Evolutionary conservation across 169 alveolate genomes (phyloP).

Genomic region (Cryptosporidium sp.): DNA sequence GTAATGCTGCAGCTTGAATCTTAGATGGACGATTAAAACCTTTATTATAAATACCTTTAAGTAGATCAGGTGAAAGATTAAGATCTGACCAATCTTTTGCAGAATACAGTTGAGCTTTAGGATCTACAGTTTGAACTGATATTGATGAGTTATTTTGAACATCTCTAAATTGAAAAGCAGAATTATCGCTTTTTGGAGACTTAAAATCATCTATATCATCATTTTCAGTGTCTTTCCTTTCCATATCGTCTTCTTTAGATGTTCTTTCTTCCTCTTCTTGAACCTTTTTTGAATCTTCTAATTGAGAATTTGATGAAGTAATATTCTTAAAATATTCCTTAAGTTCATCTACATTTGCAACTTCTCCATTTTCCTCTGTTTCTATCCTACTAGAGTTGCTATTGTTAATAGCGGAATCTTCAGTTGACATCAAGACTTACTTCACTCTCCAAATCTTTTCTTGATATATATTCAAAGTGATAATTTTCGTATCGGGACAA

Average conservation of each 20-base stretch:
- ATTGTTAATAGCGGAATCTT: conserved; percentile 4
- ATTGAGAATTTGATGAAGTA: background rate
- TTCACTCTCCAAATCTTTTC: background rate
- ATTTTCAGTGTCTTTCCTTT: conserved; percentile 54
- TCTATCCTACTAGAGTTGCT: background rate
- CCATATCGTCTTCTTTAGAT: background rate
- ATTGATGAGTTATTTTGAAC: conserved; percentile 68
- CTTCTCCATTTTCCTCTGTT: conserved; percentile 54
- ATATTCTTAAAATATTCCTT: conserved; percentile 59
- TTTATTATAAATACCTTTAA: conserved; percentile 78
- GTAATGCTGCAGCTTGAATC: conserved; percentile 87
- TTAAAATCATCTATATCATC: conserved; percentile 10
- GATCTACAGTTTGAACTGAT: conserved; percentile 55
- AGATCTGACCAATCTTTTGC: conserved; percentile 82
- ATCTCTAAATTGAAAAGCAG: conserved; percentile 21
- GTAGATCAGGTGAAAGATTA: conserved; percentile 78
- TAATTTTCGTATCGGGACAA: background rate
- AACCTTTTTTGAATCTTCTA: background rate
- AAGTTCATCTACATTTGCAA: conserved; percentile 69
- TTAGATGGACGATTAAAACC: conserved; percentile 84
- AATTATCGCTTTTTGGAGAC: background rate
- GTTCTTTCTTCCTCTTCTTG: conserved; percentile 33
- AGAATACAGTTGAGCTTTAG: conserved; percentile 73
- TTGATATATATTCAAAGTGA: background rate
- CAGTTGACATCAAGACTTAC: conserved; percentile 14